phyloP scores from a whole-genome alignment of 106 monocot species.

The Posidonia australis region DNA sequence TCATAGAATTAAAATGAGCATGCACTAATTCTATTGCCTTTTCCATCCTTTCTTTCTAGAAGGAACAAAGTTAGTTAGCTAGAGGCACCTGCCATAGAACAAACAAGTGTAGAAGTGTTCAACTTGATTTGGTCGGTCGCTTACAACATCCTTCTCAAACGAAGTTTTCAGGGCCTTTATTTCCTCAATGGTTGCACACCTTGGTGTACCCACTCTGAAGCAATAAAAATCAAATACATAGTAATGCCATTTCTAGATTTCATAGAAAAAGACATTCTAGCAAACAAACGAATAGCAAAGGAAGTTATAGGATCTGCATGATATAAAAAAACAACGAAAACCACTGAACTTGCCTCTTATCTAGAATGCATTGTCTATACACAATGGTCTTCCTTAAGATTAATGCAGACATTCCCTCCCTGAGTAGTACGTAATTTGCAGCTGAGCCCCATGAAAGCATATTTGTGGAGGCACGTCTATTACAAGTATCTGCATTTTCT shows the following conservation, averaged over 20 bases:
- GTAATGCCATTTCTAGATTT: neutral
- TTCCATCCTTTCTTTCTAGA: conserved; percentile 89
- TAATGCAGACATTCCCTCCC: conserved; percentile 3
- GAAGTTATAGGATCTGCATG: neutral
- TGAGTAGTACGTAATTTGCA: conserved; percentile 2
- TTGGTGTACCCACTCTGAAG: conserved; percentile 35
- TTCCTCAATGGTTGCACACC: conserved; percentile 84
- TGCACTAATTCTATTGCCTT: conserved; percentile 73
- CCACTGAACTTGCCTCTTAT: conserved; percentile 7
- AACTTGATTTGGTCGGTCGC: neutral
- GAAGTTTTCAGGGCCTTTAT: conserved; percentile 70
- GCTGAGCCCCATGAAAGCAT: conserved; percentile 12
- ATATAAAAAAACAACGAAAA: neutral
- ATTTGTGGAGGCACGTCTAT: neutral
- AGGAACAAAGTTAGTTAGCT: neutral
- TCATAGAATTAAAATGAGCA: conserved; percentile 71
- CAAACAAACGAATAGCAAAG: neutral
- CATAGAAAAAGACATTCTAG: neutral
- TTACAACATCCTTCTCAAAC: conserved; percentile 65
- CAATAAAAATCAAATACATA: conserved; percentile 1
- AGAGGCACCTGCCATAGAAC: neutral
- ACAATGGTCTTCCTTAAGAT: neutral
- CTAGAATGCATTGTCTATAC: neutral
- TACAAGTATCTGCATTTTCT: no score
- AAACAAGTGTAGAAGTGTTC: neutral